Evolutionary conservation across 2,329 filamentous ascomycete genomes (phyloP).

Genomic region (Talaromyces rugulosus): DNA sequence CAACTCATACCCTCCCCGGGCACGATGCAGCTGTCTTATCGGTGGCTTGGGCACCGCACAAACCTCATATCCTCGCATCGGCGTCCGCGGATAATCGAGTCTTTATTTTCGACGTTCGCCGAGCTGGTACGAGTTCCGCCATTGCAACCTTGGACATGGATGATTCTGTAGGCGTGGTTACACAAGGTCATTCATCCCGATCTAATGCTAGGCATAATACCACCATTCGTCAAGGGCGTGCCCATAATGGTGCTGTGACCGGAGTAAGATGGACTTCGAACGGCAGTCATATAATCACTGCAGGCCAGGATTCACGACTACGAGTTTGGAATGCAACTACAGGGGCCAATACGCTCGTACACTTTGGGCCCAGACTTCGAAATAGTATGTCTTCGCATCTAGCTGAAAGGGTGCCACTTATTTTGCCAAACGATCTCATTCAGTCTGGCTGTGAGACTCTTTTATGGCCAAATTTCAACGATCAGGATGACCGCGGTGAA

Average conservation of each 20-base stretch:
- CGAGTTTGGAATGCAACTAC: slow-evolving; percentile 80
- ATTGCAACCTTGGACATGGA: slow-evolving; percentile 79
- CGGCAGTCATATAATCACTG: slow-evolving; percentile 69
- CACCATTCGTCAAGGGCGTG: slow-evolving; percentile 48
- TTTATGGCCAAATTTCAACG: slow-evolving; percentile 75
- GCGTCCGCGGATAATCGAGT: slow-evolving; percentile 81
- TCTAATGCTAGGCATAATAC: slow-evolving; percentile 34
- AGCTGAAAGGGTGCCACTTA: slow-evolving; percentile 58
- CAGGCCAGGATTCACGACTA: slow-evolving; percentile 78
- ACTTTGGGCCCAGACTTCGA: slow-evolving; percentile 76
- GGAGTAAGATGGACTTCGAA: slow-evolving; percentile 80
- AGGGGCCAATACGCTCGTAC: slow-evolving; percentile 81
- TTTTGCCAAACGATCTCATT: slow-evolving; percentile 59
- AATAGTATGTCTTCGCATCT: slow-evolving; percentile 60
- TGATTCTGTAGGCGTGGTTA: slow-evolving; percentile 66
- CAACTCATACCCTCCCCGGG: slow-evolving; percentile 66
- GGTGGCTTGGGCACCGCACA: slow-evolving; percentile 74
- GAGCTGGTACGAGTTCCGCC: slow-evolving; percentile 62
- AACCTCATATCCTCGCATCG: slow-evolving; percentile 75
- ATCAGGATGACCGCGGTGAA: slow-evolving; percentile 59
- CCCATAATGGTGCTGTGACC: slow-evolving; percentile 80
- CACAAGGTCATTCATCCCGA: slow-evolving; percentile 25
- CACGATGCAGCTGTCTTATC: slow-evolving; percentile 64
- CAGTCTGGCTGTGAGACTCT: slow-evolving; percentile 60
- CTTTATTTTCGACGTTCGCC: slow-evolving; percentile 81